Conservation (phyloP, 352 stramenopile species). For the Globisporangium mamillatum region DNA sequence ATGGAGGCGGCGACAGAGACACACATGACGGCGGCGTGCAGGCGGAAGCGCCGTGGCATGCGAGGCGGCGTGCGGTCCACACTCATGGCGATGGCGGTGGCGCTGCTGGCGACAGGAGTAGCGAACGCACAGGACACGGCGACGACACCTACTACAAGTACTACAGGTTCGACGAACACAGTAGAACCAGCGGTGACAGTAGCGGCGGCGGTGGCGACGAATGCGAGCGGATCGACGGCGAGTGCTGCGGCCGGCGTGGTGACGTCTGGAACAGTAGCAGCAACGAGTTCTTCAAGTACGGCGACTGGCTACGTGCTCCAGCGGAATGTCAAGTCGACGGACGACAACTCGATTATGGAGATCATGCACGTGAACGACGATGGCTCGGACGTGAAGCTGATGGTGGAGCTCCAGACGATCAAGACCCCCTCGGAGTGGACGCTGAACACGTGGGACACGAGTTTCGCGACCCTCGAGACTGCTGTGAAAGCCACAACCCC, state of each 20-base stretch:
- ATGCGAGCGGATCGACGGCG: background rate
- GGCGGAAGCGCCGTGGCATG: background rate
- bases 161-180: background rate
- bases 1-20: background rate
- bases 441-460: constrained; percentile 29
- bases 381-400: constrained; percentile 14
- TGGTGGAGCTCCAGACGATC: constrained; percentile 23
- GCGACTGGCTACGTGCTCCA: constrained; percentile 31
- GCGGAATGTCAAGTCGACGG: constrained; percentile 8
- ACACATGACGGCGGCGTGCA: background rate
- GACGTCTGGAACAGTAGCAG: background rate
- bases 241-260: background rate
- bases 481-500: constrained; percentile 19
- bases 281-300: constrained; percentile 1
- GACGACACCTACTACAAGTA: background rate
- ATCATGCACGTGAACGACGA: constrained; percentile 19
- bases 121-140: background rate
- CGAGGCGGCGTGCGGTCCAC: background rate
- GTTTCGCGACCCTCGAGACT: constrained; percentile 18
- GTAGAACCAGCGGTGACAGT: background rate
- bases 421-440: constrained; percentile 24
- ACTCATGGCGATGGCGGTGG: background rate
- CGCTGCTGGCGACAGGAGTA: background rate
- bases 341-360: constrained; percentile 18
- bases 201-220: background rate